A percentile compares a stretch with the other conserved stretches of the same genome.
Evolutionary conservation across 2,329 filamentous ascomycete genomes (phyloP).

Genomic region (Aspergillus alliaceus): DNA sequence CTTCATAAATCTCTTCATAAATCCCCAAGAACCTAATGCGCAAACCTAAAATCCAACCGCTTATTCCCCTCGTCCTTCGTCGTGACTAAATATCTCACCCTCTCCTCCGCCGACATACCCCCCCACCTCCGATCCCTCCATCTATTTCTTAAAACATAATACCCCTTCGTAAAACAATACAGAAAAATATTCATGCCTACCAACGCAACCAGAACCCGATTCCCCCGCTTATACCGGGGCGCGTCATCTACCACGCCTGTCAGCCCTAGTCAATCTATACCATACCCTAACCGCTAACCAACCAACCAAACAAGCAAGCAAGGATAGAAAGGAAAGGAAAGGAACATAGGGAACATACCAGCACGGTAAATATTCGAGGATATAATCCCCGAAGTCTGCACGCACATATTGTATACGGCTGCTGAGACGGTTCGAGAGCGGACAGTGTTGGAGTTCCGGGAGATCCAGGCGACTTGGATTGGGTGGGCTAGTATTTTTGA

Average conservation of each 20-base stretch:
- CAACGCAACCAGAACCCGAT: not conserved
- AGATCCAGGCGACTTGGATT: constrained; percentile 25
- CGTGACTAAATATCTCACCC: not conserved
- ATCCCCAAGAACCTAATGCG: not conserved
- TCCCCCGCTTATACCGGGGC: not conserved
- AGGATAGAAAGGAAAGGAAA: not conserved
- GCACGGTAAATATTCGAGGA: constrained; percentile 23
- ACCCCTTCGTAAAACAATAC: not conserved
- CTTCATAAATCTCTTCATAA: too few relatives aligned
- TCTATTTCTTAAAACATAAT: not conserved
- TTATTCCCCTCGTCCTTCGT: not conserved
- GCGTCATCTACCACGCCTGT: not conserved
- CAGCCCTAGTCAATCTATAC: too few relatives aligned
- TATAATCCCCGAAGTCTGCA: constrained; percentile 36
- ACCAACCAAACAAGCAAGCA: too few relatives aligned
- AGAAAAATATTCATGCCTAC: not conserved
- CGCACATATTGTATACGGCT: constrained; percentile 43
- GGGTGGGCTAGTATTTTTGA: constrained; percentile 41
- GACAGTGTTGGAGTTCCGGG: constrained; percentile 35
- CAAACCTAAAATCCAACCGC: not conserved
- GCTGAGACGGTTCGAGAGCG: constrained; percentile 36
- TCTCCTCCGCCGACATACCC: not conserved
- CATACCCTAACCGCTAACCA: too few relatives aligned
- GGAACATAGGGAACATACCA: not conserved
- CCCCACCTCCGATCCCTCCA: not conserved